Conservation (phyloP, 306 rosid genomes). For the Trichosanthes cucumerina region DNA sequence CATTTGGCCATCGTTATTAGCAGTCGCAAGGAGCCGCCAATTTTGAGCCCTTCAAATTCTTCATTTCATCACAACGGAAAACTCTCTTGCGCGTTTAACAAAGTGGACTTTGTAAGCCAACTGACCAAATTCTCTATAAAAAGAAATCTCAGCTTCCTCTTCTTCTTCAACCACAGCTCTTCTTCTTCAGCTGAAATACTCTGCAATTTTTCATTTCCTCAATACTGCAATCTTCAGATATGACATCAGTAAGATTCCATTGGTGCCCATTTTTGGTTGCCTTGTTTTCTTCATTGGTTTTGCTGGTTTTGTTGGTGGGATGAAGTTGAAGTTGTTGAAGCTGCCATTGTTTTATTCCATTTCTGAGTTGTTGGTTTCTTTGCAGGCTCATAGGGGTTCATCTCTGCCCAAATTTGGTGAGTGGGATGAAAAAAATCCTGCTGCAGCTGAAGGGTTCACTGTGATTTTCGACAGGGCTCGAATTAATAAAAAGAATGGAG, state of each 20-base stretch:
- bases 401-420: slow-evolving; percentile 83
- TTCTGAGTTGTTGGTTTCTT: background rate
- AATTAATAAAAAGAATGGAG: slow-evolving; percentile 59
- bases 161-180: background rate
- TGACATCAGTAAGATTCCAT: background rate
- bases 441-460: slow-evolving; percentile 68
- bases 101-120: background rate
- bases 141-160: background rate
- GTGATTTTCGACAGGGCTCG: slow-evolving; percentile 73
- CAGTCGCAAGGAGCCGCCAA: background rate
- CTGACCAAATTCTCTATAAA: background rate
- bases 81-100: background rate
- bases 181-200: background rate
- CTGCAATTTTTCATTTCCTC: background rate
- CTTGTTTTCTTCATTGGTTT: background rate
- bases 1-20: background rate
- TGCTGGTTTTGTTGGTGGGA: background rate
- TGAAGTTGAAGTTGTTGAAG: background rate
- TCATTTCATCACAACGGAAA: background rate
- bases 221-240: background rate
- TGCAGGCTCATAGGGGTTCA: slow-evolving; percentile 40
- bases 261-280: background rate
- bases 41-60: background rate
- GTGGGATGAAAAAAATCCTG: slow-evolving; percentile 85
- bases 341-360: background rate